Evolutionary conservation across 352 stramenopile genomes (phyloP).

Genomic region (Globisporangium lucens): DNA sequence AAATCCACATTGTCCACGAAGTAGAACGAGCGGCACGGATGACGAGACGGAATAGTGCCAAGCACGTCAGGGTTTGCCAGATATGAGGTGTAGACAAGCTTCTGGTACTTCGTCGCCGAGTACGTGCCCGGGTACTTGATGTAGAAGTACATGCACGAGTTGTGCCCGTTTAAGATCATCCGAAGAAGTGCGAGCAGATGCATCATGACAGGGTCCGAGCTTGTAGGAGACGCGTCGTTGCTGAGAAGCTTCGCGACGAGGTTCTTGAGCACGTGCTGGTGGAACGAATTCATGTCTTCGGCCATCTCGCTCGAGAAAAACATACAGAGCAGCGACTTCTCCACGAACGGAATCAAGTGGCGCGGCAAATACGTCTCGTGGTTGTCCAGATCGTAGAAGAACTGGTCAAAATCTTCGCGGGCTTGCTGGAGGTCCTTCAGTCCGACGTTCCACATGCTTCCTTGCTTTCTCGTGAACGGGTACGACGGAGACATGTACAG

Average conservation of each 20-base stretch:
- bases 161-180: constrained; percentile 76
- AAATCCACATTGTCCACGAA: constrained; percentile 83
- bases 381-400: constrained; percentile 58
- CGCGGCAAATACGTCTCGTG: constrained; percentile 50
- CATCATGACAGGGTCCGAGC: constrained; percentile 24
- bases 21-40: constrained; percentile 76
- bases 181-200: constrained; percentile 65
- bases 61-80: constrained; percentile 58
- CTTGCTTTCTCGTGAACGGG: constrained; percentile 70
- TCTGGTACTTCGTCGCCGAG: constrained; percentile 51
- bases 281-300: constrained; percentile 74
- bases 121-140: constrained; percentile 74
- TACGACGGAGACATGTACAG: constrained; percentile 81
- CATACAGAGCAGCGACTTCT: constrained; percentile 70
- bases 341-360: constrained; percentile 61
- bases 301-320: constrained; percentile 68
- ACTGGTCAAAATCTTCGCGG: constrained; percentile 65
- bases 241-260: constrained; percentile 68
- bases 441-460: constrained; percentile 56
- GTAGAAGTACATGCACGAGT: constrained; percentile 82
- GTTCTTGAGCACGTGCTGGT: constrained; percentile 78
- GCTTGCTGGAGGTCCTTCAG: constrained; percentile 65
- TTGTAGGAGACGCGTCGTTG: constrained; percentile 21
- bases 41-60: constrained; percentile 49
- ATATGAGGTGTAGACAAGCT: constrained; percentile 74